Conservation (phyloP, 495 filamentous ascomycete species). For the Penicillium samsonianum region DNA sequence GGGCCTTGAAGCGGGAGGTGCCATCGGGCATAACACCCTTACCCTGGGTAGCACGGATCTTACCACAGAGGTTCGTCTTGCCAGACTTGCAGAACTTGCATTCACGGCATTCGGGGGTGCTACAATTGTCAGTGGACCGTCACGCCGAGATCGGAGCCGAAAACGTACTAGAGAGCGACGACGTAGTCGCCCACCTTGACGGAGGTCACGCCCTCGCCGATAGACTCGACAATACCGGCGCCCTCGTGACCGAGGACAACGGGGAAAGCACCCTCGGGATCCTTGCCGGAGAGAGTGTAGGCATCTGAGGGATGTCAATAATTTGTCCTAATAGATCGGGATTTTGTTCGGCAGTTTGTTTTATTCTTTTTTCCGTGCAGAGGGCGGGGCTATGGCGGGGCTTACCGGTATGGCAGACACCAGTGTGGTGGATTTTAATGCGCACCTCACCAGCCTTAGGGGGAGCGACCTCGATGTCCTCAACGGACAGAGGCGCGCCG, state of each 20-base stretch:
- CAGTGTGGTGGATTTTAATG: constrained; percentile 94
- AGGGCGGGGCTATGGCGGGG: constrained; percentile 18
- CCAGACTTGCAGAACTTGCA: constrained; percentile 99
- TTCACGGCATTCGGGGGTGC: constrained; percentile 93
- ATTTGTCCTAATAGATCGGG: neutral
- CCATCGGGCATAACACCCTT: constrained; percentile 97
- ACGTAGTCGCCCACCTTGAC: constrained; percentile 84
- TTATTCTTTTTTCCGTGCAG: neutral
- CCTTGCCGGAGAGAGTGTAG: constrained; percentile 97
- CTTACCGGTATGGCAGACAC: constrained; percentile 95
- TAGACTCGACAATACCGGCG: constrained; percentile 93
- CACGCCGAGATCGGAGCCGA: neutral
- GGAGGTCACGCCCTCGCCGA: constrained; percentile 91
- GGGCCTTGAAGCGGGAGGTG: constrained; percentile 90
- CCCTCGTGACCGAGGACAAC: constrained; percentile 96
- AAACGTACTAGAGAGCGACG: constrained; percentile 84
- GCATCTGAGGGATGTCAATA: constrained; percentile 62
- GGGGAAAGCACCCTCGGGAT: constrained; percentile 97
- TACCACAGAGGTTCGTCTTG: constrained; percentile 99
- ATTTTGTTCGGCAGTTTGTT: constrained; percentile 5
- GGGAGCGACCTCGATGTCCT: constrained; percentile 88
- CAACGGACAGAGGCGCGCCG: constrained; percentile 81
- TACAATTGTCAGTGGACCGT: constrained; percentile 32
- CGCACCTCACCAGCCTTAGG: constrained; percentile 95
- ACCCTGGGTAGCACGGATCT: constrained; percentile 96